phyloP scores from a whole-genome alignment of 495 filamentous ascomycete species.

The Podospora conica region DNA sequence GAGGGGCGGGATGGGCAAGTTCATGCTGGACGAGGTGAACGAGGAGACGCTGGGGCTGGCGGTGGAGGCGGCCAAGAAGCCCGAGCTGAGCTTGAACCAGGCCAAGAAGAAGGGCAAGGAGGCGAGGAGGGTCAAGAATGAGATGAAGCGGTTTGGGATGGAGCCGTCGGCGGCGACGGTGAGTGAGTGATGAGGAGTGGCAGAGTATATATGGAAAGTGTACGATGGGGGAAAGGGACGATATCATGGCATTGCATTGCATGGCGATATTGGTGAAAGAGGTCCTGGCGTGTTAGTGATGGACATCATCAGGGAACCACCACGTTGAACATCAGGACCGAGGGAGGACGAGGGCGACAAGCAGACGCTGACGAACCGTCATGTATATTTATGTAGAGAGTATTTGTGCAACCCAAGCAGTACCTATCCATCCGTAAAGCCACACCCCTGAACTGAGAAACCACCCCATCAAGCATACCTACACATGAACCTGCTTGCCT shows the following conservation, averaged over 20 bases:
- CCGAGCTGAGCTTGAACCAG: constrained; percentile 38
- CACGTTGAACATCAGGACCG: too few species aligned
- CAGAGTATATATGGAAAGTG: not conserved
- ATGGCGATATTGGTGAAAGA: not conserved
- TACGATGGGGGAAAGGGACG: not conserved
- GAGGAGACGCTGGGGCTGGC: constrained; percentile 46
- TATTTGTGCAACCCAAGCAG: not conserved
- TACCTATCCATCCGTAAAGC: too few species aligned
- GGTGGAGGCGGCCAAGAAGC: constrained; percentile 32
- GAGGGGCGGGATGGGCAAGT: constrained; percentile 64
- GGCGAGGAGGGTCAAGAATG: constrained; percentile 29
- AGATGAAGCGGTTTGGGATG: constrained; percentile 22
- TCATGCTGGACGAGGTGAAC: constrained; percentile 72
- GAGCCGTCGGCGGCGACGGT: not conserved
- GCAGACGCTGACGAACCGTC: not conserved
- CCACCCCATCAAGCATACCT: not conserved
- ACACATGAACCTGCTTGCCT: not conserved
- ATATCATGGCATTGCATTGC: too few species aligned
- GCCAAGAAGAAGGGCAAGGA: constrained; percentile 41
- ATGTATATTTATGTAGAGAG: not conserved
- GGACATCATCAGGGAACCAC: too few species aligned
- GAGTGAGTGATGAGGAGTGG: not conserved
- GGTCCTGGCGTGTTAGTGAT: not conserved
- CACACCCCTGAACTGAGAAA: not conserved
- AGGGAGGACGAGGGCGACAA: too few species aligned